These are phyloP conservation scores for Hemileia vastatrix DNA, from an alignment of 1,284 basidiomycete genomes.

Conservation along the genomic window DNA sequence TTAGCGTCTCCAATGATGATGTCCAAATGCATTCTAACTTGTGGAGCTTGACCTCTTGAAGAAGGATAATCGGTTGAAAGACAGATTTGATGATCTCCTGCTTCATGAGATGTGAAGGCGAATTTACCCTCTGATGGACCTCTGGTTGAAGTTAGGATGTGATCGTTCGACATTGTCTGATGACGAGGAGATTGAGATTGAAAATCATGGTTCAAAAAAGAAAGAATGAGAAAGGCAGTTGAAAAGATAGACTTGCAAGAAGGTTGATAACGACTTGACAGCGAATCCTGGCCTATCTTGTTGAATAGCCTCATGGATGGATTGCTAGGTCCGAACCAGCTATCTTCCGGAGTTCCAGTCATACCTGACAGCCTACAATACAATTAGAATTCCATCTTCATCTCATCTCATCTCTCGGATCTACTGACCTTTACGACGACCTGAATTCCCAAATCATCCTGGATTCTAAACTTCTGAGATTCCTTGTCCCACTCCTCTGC, in stretches of 20 bases:
- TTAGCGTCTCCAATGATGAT: slow-evolving; percentile 81
- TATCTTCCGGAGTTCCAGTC: no score
- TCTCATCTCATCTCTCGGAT: no score
- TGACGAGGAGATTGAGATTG: background rate
- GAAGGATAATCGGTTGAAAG: slow-evolving; percentile 74
- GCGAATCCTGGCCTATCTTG: no score
- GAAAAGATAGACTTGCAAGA: background rate
- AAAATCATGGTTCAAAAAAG: background rate
- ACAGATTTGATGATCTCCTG: slow-evolving; percentile 94
- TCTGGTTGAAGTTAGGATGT: slow-evolving; percentile 63
- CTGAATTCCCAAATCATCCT: slow-evolving; percentile 72
- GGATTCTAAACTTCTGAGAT: slow-evolving; percentile 58
- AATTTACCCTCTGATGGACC: slow-evolving; percentile 83
- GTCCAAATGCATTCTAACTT: slow-evolving; percentile 89
- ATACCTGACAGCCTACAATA: slow-evolving; percentile 10
- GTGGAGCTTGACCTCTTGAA: slow-evolving; percentile 71
- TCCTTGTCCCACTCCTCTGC: slow-evolving; percentile 82
- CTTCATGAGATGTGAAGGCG: slow-evolving; percentile 91
- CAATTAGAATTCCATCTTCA: slow-evolving; percentile 51
- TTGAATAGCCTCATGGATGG: no score
- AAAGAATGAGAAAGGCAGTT: slow-evolving; percentile 10
- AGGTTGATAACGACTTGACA: no score
- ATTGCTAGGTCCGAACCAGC: no score
- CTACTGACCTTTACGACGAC: slow-evolving; percentile 86
- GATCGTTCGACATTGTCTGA: slow-evolving; percentile 31